phyloP scores from a whole-genome alignment of 345 rosid species.

The Eucalyptus regnans region DNA sequence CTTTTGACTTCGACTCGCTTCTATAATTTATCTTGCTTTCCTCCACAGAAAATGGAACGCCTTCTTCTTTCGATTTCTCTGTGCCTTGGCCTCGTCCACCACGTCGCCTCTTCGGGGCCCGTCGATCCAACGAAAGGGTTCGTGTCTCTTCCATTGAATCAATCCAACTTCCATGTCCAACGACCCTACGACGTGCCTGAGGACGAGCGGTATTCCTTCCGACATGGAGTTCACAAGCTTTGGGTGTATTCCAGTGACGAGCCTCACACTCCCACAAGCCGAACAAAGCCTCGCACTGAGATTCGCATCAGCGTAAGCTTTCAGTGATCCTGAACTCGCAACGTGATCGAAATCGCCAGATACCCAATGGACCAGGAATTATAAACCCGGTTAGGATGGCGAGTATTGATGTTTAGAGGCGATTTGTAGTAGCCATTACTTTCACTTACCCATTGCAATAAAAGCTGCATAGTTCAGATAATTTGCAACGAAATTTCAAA shows the following conservation, averaged over 20 bases:
- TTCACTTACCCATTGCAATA: background rate
- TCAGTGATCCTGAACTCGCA: background rate
- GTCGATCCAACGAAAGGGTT: constrained; percentile 1
- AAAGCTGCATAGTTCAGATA: background rate
- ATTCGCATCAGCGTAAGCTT: background rate
- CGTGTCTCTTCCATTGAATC: background rate
- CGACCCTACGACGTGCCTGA: constrained; percentile 2
- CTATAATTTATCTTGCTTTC: background rate
- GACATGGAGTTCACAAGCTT: no score
- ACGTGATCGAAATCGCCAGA: background rate
- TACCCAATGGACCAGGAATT: background rate
- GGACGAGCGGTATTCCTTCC: background rate
- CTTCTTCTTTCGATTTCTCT: background rate
- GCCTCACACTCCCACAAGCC: background rate
- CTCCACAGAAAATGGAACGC: background rate
- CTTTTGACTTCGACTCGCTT: background rate
- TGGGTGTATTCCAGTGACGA: background rate
- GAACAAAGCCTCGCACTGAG: constrained; percentile 1
- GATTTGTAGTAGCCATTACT: background rate
- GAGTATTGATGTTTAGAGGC: background rate
- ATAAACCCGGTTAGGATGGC: background rate
- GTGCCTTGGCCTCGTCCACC: background rate
- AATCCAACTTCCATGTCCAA: background rate
- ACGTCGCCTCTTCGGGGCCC: background rate
- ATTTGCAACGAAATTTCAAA: background rate